Percentiles rank a stretch among this genome's conserved stretches.
Conservation (phyloP, 306 rosid species). For the Pyrus bretschneideri region DNA sequence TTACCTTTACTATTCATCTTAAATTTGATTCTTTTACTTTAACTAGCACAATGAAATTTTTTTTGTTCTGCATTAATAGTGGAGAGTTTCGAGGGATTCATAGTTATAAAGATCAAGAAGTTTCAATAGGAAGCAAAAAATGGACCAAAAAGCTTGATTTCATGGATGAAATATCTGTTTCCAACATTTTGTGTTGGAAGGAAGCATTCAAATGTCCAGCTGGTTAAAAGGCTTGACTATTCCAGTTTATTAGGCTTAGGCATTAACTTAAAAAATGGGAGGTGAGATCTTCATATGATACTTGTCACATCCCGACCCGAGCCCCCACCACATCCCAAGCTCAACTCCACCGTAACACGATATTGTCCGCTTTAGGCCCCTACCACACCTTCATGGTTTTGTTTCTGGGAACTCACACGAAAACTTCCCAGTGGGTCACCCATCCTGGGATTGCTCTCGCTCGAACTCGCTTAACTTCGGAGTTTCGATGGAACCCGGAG, state of each 20-base stretch:
- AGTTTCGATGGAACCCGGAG: too few species aligned
- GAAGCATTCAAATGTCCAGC: constrained; percentile 64
- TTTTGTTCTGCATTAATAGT: constrained; percentile 21
- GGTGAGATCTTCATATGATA: constrained; percentile 34
- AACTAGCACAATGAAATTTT: background rate
- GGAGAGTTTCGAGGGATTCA: constrained; percentile 28
- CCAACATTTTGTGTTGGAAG: constrained; percentile 87
- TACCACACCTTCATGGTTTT: too few species aligned
- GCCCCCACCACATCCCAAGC: too few species aligned
- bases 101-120: constrained; percentile 37
- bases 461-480: too few species aligned
- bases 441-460: too few species aligned
- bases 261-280: constrained; percentile 63
- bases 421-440: too few species aligned
- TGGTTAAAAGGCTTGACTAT: constrained; percentile 64
- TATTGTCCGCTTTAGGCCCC: too few species aligned
- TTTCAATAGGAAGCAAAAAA: constrained; percentile 41
- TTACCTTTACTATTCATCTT: background rate
- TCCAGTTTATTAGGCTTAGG: constrained; percentile 86
- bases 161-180: constrained; percentile 57
- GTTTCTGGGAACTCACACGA: too few species aligned
- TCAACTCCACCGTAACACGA: too few species aligned
- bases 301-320: too few species aligned
- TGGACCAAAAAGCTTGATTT: constrained; percentile 45
- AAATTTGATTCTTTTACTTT: background rate